Percentiles rank a stretch among this genome's conserved stretches.
These are phyloP conservation scores for Petrea volubilis DNA, from an alignment of 257 asterid genomes.

Conservation along the genomic window DNA sequence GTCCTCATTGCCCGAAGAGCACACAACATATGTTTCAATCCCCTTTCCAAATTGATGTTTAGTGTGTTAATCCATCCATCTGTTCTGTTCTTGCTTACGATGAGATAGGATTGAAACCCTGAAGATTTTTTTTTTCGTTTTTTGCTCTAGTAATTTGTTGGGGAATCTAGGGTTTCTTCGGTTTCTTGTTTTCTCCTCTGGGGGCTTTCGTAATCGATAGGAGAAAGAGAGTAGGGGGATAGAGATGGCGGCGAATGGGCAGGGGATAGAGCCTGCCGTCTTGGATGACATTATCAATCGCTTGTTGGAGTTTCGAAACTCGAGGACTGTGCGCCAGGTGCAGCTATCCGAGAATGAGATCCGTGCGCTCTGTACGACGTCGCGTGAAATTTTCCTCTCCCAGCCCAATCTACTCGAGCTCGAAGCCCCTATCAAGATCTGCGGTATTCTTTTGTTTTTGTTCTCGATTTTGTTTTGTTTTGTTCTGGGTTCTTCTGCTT, in stretches of 20 bases:
- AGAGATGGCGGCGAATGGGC: conserved; percentile 54
- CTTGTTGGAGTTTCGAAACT: conserved; percentile 62
- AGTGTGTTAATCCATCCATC: conserved; percentile 5
- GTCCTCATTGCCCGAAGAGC: neutral
- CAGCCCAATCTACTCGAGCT: conserved; percentile 88
- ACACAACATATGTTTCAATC: neutral
- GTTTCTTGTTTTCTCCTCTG: conserved; percentile 5
- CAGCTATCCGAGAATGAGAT: conserved; percentile 83
- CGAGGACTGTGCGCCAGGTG: conserved; percentile 73
- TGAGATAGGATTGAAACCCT: conserved; percentile 1
- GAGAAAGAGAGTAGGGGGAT: conserved; percentile 3
- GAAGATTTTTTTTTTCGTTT: neutral
- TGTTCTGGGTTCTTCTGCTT: neutral
- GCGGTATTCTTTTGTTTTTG: conserved; percentile 45
- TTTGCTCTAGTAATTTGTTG: neutral
- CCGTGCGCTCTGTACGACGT: conserved; percentile 63
- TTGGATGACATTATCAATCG: conserved; percentile 78
- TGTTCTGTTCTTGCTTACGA: neutral
- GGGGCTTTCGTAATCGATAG: conserved; percentile 14
- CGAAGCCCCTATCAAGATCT: conserved; percentile 86
- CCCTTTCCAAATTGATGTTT: conserved; percentile 22
- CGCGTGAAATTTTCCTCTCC: conserved; percentile 73
- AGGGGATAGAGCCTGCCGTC: conserved; percentile 67
- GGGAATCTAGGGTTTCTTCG: conserved; percentile 35
- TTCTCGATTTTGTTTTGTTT: neutral